These are phyloP conservation scores for Bryoerythrophyllum caledonicum DNA, from an alignment of 225 moss, liverwort and hornwort genomes.

Conservation along the genomic window DNA sequence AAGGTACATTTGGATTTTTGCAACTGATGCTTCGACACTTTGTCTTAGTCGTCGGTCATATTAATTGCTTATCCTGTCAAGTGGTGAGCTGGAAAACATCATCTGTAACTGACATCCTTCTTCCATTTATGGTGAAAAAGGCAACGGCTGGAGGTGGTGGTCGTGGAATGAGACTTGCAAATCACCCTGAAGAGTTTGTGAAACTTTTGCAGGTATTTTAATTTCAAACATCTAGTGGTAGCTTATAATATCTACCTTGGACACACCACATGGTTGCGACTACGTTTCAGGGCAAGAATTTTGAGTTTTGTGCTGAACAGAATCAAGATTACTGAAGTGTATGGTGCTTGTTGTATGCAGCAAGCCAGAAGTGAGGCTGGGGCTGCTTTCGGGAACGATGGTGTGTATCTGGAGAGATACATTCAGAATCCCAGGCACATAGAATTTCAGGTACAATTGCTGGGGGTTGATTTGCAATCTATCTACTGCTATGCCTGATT, in stretches of 20 bases:
- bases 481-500: no score
- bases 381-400: constrained; percentile 98
- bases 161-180: constrained; percentile 97
- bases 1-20: constrained; percentile 59
- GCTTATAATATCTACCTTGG: no score
- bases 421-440: constrained; percentile 96
- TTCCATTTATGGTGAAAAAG: constrained; percentile 30
- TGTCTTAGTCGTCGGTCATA: no score
- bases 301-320: no score
- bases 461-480: no score
- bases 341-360: constrained; percentile 42
- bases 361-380: constrained; percentile 99
- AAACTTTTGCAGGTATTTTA: constrained; percentile 97
- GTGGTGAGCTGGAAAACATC: no score
- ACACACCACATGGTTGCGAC: not conserved
- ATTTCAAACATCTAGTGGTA: no score
- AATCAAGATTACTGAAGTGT: no score
- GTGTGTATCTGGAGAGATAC: constrained; percentile 92
- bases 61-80: no score
- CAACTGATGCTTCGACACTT: no score
- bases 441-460: constrained; percentile 98
- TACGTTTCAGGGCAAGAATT: no score
- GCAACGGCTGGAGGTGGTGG: constrained; percentile 99
- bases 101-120: not conserved
- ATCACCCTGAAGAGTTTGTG: constrained; percentile 90